Evolutionary conservation across 306 rosid species (phyloP).

Genomic region (Luffa aegyptiaca): DNA sequence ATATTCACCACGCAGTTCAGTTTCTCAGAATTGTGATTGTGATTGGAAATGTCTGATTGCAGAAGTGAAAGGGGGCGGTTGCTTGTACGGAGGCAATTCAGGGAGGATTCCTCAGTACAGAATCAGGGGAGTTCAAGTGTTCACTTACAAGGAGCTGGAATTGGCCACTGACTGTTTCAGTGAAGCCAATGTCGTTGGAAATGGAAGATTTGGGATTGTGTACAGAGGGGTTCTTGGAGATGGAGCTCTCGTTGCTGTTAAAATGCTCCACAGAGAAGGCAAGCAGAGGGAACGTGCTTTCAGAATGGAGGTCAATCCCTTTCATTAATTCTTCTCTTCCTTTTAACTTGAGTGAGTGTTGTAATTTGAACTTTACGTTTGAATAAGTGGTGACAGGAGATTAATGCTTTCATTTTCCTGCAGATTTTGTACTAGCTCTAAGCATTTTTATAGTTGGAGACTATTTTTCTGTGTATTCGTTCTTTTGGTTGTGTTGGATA

Average conservation of each 20-base stretch:
- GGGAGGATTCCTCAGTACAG: constrained; percentile 31
- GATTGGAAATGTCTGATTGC: background rate
- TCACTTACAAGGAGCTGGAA: constrained; percentile 74
- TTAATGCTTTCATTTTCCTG: background rate
- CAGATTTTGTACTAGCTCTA: background rate
- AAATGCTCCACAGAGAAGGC: constrained; percentile 52
- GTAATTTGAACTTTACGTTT: background rate
- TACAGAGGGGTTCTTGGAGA: constrained; percentile 68
- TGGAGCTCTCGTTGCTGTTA: constrained; percentile 77
- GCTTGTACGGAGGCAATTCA: constrained; percentile 58
- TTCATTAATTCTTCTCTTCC: constrained; percentile 22
- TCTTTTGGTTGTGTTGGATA: background rate
- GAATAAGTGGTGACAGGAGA: background rate
- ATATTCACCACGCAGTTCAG: too few species aligned
- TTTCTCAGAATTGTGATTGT: background rate
- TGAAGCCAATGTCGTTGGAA: constrained; percentile 55
- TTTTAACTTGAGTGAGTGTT: background rate
- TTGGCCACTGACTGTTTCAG: constrained; percentile 54
- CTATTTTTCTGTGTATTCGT: background rate
- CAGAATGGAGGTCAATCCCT: constrained; percentile 74
- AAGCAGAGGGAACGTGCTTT: constrained; percentile 94
- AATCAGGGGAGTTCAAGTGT: constrained; percentile 69
- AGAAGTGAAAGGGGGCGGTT: constrained; percentile 80
- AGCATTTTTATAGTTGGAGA: background rate
- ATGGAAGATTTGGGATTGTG: constrained; percentile 56